Evolutionary conservation across 345 rosid genomes (phyloP).

Genomic region (Arabidopsis suecica): DNA sequence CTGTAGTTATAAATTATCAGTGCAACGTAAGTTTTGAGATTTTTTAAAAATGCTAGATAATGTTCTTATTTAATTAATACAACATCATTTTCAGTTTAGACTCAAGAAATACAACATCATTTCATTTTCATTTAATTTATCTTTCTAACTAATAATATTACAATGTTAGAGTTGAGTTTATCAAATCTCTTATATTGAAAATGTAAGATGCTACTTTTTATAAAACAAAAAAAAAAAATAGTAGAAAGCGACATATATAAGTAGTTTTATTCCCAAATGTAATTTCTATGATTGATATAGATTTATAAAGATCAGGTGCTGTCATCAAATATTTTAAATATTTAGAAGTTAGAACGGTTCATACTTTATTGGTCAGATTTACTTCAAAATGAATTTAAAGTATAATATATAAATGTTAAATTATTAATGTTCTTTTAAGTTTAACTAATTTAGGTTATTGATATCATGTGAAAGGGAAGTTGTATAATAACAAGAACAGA

Average conservation of each 20-base stretch:
- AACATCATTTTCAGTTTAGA: not conserved
- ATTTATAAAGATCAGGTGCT: not conserved
- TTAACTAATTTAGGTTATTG: not conserved
- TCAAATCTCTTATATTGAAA: not conserved
- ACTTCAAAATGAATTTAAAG: not conserved
- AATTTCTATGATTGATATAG: not conserved
- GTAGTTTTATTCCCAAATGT: not conserved
- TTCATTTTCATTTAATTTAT: not conserved
- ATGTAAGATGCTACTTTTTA: not conserved
- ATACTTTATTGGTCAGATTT: not conserved
- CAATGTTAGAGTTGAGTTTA: not conserved
- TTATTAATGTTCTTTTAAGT: not conserved
- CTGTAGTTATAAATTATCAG: not conserved
- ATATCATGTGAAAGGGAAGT: constrained; percentile 27
- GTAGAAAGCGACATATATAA: not conserved
- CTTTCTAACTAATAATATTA: not conserved
- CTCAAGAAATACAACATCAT: not conserved
- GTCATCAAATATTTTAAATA: not conserved
- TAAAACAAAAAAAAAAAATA: not conserved
- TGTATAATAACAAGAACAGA: constrained; percentile 17
- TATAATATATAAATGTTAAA: not conserved
- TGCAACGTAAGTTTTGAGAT: not conserved
- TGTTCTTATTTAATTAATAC: not conserved
- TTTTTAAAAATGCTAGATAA: not conserved
- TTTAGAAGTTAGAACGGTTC: not conserved